Evolutionary conservation across 306 rosid genomes (phyloP).

Genomic region (Purshia tridentata): DNA sequence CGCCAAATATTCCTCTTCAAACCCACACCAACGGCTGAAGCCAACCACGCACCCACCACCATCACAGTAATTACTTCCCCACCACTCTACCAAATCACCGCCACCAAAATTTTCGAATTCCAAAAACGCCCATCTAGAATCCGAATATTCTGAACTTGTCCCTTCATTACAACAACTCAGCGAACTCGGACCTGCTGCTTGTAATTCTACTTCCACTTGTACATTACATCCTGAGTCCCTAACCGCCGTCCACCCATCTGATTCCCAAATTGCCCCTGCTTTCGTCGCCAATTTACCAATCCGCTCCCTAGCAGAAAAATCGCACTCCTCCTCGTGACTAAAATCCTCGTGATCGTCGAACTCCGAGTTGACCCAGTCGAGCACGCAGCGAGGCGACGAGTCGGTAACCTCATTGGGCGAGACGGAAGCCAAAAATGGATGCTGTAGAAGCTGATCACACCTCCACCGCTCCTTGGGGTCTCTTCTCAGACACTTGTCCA

Average conservation of each 20-base stretch:
- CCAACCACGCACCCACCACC: constrained; percentile 23
- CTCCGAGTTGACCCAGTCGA: constrained; percentile 58
- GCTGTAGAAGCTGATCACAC: constrained; percentile 80
- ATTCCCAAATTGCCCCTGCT: constrained; percentile 67
- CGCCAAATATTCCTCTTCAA: constrained; percentile 9
- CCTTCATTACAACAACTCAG: constrained; percentile 18
- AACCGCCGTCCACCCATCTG: constrained; percentile 61
- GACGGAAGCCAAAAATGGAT: constrained; percentile 53
- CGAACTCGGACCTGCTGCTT: neutral
- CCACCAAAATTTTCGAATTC: constrained; percentile 26
- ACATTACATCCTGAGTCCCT: constrained; percentile 24
- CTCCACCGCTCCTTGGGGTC: constrained; percentile 64
- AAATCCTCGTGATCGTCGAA: constrained; percentile 26
- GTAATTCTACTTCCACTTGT: constrained; percentile 10
- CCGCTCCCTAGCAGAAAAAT: constrained; percentile 30
- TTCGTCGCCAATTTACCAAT: constrained; percentile 52
- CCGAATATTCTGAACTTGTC: constrained; percentile 36
- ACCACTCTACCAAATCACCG: constrained; percentile 22
- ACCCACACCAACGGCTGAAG: constrained; percentile 32
- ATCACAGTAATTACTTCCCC: constrained; percentile 1
- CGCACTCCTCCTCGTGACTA: neutral
- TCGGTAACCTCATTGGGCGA: constrained; percentile 25
- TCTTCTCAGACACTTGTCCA: constrained; percentile 59
- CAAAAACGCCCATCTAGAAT: constrained; percentile 17
- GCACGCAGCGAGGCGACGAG: constrained; percentile 79